Evolutionary conservation across 768 basidiomycete genomes (phyloP).

Genomic region (Pleurotus pulmonarius): DNA sequence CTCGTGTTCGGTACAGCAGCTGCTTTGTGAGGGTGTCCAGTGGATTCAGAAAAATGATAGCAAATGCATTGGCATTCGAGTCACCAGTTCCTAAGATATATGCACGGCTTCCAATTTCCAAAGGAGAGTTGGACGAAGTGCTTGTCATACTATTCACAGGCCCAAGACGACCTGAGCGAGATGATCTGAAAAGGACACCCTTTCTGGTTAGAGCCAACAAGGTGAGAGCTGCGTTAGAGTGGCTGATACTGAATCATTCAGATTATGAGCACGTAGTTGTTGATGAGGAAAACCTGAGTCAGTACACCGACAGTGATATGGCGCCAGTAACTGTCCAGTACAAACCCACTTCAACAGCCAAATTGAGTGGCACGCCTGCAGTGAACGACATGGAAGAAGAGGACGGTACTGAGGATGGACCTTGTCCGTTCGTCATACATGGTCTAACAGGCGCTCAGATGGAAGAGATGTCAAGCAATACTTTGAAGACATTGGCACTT

Average conservation of each 20-base stretch:
- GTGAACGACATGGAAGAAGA: constrained; percentile 19
- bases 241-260: constrained; percentile 30
- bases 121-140: constrained; percentile 24
- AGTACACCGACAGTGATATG: constrained; percentile 16
- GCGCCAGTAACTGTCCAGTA: constrained; percentile 22
- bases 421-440: constrained; percentile 23
- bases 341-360: constrained; percentile 13
- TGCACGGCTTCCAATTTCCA: constrained; percentile 16
- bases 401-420: constrained; percentile 14
- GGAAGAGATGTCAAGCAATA: constrained; percentile 7
- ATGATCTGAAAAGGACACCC: constrained; percentile 21
- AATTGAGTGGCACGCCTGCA: constrained; percentile 19
- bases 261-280: constrained; percentile 29
- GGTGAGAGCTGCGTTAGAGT: constrained; percentile 24
- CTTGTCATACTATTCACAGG: constrained; percentile 31
- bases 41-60: constrained; percentile 21
- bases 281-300: constrained; percentile 18
- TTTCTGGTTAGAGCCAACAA: constrained; percentile 22
- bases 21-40: constrained; percentile 24
- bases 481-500: constrained; percentile 19
- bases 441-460: constrained; percentile 17
- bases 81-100: constrained; percentile 22
- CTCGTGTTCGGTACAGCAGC: constrained; percentile 19
- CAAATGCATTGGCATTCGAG: constrained; percentile 25
- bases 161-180: constrained; percentile 15